These are phyloP conservation scores for Suhomyces sp. DNA, from an alignment of 805 yeast species.

Conservation along the genomic window DNA sequence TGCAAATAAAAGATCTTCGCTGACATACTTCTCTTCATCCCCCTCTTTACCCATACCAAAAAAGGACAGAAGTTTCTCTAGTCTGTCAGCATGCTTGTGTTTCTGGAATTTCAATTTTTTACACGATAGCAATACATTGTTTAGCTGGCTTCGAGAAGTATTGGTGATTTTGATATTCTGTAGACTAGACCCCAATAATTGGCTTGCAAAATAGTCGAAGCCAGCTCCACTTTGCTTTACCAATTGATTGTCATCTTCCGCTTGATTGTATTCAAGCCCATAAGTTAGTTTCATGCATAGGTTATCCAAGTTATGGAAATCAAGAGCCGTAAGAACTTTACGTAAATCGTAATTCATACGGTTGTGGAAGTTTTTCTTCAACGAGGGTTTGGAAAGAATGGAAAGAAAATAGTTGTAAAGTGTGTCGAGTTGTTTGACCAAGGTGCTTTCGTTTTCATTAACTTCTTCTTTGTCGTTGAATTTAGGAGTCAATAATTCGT, in stretches of 20 bases:
- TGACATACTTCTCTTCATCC: conserved; percentile 16
- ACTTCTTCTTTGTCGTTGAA: not conserved
- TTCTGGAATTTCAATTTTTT: conserved; percentile 16
- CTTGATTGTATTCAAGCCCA: conserved; percentile 21
- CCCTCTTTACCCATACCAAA: conserved; percentile 4
- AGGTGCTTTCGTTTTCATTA: conserved; percentile 2
- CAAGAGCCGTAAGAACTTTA: conserved; percentile 70
- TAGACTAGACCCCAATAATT: conserved; percentile 27
- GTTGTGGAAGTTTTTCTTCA: conserved; percentile 62
- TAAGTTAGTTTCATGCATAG: conserved; percentile 42
- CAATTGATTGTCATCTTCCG: not conserved
- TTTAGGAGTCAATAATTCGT: conserved; percentile 41
- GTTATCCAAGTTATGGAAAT: conserved; percentile 65
- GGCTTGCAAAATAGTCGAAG: conserved; percentile 26
- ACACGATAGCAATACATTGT: conserved; percentile 45
- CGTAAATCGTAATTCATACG: conserved; percentile 82
- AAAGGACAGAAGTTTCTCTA: conserved; percentile 3
- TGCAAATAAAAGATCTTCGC: conserved; percentile 66
- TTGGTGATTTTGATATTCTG: conserved; percentile 48
- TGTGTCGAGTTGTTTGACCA: conserved; percentile 58
- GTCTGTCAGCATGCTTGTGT: conserved; percentile 1
- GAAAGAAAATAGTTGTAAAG: conserved; percentile 78
- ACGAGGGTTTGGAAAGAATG: conserved; percentile 76
- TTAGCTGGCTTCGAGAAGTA: conserved; percentile 55
- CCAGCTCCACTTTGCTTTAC: not conserved